phyloP scores from a whole-genome alignment of 2,329 filamentous ascomycete genomes.

The Iodosphaeria phyllophila region DNA sequence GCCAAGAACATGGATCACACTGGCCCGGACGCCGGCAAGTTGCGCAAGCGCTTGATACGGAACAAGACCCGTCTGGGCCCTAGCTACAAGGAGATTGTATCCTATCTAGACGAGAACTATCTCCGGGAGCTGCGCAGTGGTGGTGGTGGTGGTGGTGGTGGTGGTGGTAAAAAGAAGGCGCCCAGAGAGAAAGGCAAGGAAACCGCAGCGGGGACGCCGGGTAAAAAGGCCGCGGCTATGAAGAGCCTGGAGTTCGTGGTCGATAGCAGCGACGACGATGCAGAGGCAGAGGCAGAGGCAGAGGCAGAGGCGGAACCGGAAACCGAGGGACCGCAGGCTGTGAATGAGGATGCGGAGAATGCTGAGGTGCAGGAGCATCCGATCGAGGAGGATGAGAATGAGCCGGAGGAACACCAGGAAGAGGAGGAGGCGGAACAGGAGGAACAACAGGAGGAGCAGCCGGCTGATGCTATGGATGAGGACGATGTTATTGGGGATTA shows the following conservation, averaged over 20 bases:
- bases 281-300: slow-evolving; percentile 25
- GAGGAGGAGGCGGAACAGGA: slow-evolving; percentile 14
- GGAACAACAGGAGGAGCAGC: too few relatives aligned
- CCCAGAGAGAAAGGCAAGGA: slow-evolving; percentile 23
- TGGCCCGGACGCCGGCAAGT: slow-evolving; percentile 38
- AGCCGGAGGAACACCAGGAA: slow-evolving; percentile 14
- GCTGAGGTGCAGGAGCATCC: slow-evolving; percentile 34
- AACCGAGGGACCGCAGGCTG: slow-evolving; percentile 36
- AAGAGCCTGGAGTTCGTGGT: slow-evolving; percentile 26
- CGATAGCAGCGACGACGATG: slow-evolving; percentile 22
- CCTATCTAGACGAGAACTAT: slow-evolving; percentile 57
- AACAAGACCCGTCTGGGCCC: slow-evolving; percentile 67
- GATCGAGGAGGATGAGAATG: slow-evolving; percentile 22
- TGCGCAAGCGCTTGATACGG: slow-evolving; percentile 53
- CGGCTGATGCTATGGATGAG: too few relatives aligned
- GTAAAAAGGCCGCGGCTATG: too few relatives aligned
- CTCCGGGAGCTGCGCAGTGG: slow-evolving; percentile 25
- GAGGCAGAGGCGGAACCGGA: slow-evolving; percentile 30
- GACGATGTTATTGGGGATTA: too few relatives aligned
- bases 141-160: slow-evolving; percentile 14
- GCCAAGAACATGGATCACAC: slow-evolving; percentile 54
- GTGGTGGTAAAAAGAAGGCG: slow-evolving; percentile 20
- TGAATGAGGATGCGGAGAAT: slow-evolving; percentile 34
- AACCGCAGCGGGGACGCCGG: slow-evolving; percentile 18
- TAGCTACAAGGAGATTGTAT: slow-evolving; percentile 72